Base-by-base conservation (phyloP, 148 eudicot species). In the Talinum fruticosum region DNA sequence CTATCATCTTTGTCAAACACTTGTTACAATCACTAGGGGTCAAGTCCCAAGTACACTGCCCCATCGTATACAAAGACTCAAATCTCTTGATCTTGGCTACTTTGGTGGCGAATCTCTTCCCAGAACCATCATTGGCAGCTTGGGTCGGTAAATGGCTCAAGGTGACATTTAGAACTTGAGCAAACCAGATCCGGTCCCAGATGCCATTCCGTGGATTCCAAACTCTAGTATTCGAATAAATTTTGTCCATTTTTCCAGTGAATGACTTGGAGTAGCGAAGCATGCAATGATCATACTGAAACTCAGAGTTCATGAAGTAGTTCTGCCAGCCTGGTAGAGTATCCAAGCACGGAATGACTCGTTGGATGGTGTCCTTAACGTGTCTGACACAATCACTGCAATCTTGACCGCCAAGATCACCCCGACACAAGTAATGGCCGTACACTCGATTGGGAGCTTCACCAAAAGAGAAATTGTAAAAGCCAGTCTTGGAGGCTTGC, bases 21-120 rank as follows among this genome's bases (percentile, higher is more conserved):
- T 30, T 32, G 41, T 30, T 29, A 33, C 75, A 73, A 21, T 53
- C 65, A 10, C 44, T 14, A 6, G 65, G 15, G 0, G 75, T 29
- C 75, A 73, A 49, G 65, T 73, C 75, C 41, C 26, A 29, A 14
- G 75, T 73, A 73, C 75, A 73, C 65, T 73, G 75, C 6, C 24
- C 75, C 16, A 73, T 30, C 1, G 64, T 65, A 18, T 73, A 73
- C 65, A 73, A 73, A 0, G 35, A 53, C 26, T 33, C 16, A 10
- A 23, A 73, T 4, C 38, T 28, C 23, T 35, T 16, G n/a, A 73
- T 8, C 0, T 32, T 53, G 24, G 44, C 41, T 28, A 26, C 28
- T 18, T 16, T 73, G 23, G 75, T 30, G 1, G 64, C 75, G 16
- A 51, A 73, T 49, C 30, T 73, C 75, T 51, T 51, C 65, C 75